Evolutionary conservation across 1,139 yeast genomes (phyloP).

Genomic region (Meyerozyma elateridarum): DNA sequence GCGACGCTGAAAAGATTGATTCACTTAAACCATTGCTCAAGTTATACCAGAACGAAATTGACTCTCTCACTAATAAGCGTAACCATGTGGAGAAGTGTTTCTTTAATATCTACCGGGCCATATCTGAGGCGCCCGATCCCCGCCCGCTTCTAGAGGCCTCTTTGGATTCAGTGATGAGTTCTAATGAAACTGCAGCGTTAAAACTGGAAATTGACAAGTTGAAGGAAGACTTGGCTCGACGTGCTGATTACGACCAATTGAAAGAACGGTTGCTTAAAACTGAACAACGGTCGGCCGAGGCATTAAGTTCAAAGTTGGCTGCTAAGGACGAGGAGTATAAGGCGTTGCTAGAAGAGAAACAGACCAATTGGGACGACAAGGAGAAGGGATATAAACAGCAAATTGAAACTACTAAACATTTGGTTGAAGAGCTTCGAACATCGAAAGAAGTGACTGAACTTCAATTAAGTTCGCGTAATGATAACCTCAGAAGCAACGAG

Average conservation of each 20-base stretch:
- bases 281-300: conserved; percentile 56
- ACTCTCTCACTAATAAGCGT: conserved; percentile 70
- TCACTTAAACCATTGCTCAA: conserved; percentile 69
- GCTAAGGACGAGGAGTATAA: conserved; percentile 62
- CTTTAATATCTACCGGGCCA: conserved; percentile 64
- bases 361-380: conserved; percentile 53
- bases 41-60: conserved; percentile 84
- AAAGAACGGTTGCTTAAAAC: conserved; percentile 54
- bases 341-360: conserved; percentile 58
- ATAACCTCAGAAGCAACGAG: conserved; percentile 10
- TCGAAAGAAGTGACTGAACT: conserved; percentile 51
- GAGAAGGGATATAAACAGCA: conserved; percentile 42
- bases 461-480: conserved; percentile 41
- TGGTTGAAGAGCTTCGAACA: conserved; percentile 51
- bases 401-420: conserved; percentile 41
- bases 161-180: conserved; percentile 59
- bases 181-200: conserved; percentile 50
- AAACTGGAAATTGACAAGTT: conserved; percentile 51
- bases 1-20: conserved; percentile 58
- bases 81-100: conserved; percentile 71
- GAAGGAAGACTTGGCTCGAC: conserved; percentile 56
- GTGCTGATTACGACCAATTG: conserved; percentile 75
- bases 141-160: conserved; percentile 72
- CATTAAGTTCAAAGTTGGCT: conserved; percentile 38
- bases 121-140: conserved; percentile 94